A percentile compares a stretch with the other conserved stretches of the same genome.
Evolutionary conservation across 805 yeast species (phyloP).

Genomic region (Dipodascus geniculatus): DNA sequence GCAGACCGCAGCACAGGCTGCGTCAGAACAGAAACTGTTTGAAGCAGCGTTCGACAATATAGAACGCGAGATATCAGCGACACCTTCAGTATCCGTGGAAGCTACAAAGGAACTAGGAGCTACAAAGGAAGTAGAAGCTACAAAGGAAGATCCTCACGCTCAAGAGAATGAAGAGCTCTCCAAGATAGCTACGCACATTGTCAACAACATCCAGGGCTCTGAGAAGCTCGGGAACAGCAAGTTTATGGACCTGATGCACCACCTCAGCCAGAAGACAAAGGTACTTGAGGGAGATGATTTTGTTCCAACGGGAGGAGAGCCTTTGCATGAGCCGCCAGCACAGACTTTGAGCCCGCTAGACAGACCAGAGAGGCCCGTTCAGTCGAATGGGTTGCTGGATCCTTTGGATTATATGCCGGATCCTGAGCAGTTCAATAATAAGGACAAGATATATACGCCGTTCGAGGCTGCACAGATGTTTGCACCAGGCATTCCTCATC

Average conservation of each 20-base stretch:
- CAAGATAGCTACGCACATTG: constrained; percentile 15
- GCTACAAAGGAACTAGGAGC: constrained; percentile 2
- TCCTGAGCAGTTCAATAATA: constrained; percentile 4
- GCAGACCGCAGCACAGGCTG: constrained; percentile 4
- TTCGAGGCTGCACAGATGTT: constrained; percentile 13
- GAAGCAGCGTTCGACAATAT: constrained; percentile 17
- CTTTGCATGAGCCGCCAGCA: background rate
- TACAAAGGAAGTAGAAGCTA: no score
- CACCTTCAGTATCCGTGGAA: constrained; percentile 1
- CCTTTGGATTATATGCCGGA: constrained; percentile 11
- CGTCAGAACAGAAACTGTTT: constrained; percentile 11
- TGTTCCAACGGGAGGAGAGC: constrained; percentile 6
- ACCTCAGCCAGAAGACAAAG: constrained; percentile 16
- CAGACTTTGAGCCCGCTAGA: constrained; percentile 2
- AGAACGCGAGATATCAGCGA: constrained; percentile 8
- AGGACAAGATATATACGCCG: constrained; percentile 8
- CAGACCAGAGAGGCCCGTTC: constrained; percentile 1
- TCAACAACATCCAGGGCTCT: constrained; percentile 2
- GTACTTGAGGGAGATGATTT: constrained; percentile 17
- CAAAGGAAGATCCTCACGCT: constrained; percentile 2
- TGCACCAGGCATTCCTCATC: constrained; percentile 9
- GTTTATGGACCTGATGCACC: constrained; percentile 19
- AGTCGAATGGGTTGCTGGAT: constrained; percentile 8
- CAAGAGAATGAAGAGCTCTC: constrained; percentile 8
- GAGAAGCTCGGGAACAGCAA: constrained; percentile 17